A percentile compares a stretch with the other conserved stretches of the same genome.
Evolutionary conservation across 495 filamentous ascomycete genomes (phyloP).

Genomic region (Hypoxylon cercidicola): DNA sequence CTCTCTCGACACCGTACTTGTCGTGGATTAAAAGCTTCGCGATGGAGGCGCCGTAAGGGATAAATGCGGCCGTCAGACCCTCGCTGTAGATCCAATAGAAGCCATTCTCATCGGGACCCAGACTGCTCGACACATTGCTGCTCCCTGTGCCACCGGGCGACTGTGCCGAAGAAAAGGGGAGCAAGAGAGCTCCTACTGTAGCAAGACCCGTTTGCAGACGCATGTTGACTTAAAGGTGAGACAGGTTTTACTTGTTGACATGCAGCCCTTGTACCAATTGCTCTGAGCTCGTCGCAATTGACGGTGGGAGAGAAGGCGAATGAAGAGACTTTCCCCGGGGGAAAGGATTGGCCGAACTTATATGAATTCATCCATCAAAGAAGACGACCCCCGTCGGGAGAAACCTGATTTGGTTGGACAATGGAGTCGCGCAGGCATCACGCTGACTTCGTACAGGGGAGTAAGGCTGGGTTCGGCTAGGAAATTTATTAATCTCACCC

Average conservation of each 20-base stretch:
- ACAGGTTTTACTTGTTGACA: slow-evolving; percentile 33
- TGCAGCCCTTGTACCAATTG: slow-evolving; percentile 9
- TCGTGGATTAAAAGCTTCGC: slow-evolving; percentile 80
- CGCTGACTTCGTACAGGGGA: slow-evolving; percentile 33
- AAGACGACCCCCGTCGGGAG: slow-evolving; percentile 23
- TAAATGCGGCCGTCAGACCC: slow-evolving; percentile 77
- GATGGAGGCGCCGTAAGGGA: slow-evolving; percentile 82
- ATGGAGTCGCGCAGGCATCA: slow-evolving; percentile 28
- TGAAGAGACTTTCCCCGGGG: neutral
- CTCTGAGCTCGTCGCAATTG: slow-evolving; percentile 36
- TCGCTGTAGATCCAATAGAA: slow-evolving; percentile 79
- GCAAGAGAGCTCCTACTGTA: slow-evolving; percentile 43
- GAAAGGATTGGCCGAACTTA: slow-evolving; percentile 42
- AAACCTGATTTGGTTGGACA: slow-evolving; percentile 43
- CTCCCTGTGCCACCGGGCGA: slow-evolving; percentile 26
- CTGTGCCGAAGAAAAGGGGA: slow-evolving; percentile 40
- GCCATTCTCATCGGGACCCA: slow-evolving; percentile 57
- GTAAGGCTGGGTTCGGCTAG: slow-evolving; percentile 20
- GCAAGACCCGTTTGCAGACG: slow-evolving; percentile 41
- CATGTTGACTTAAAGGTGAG: slow-evolving; percentile 40
- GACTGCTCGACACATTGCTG: slow-evolving; percentile 25
- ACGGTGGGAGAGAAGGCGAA: slow-evolving; percentile 30
- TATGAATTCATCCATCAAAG: slow-evolving; percentile 42
- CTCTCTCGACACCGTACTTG: slow-evolving; percentile 68
- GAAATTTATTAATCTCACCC: slow-evolving; percentile 46